A percentile compares a stretch with the other conserved stretches of the same genome.
Evolutionary conservation across 2,329 filamentous ascomycete genomes (phyloP).

Genomic region (Claviceps quebecensis): DNA sequence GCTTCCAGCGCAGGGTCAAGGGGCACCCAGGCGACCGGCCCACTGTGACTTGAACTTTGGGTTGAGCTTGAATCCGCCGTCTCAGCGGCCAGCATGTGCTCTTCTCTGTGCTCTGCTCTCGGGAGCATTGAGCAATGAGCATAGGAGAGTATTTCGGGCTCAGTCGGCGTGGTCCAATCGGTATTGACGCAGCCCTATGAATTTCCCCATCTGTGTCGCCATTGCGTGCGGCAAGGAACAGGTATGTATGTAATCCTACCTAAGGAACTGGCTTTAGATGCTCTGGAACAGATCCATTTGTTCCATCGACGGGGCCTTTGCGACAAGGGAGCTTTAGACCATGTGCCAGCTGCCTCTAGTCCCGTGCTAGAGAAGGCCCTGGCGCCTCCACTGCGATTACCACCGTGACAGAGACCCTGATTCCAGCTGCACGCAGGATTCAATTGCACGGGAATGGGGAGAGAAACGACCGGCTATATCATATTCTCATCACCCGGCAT

Average conservation of each 20-base stretch:
- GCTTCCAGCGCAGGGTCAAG: background rate
- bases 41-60: background rate
- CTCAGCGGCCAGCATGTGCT: background rate
- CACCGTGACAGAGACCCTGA: background rate
- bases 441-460: background rate
- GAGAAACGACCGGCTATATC: background rate
- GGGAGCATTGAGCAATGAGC: background rate
- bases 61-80: background rate
- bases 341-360: background rate
- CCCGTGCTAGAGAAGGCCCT: background rate
- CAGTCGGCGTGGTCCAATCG: background rate
- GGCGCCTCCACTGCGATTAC: background rate
- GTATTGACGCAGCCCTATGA: background rate
- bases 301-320: background rate
- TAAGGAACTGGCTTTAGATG: background rate
- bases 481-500: background rate
- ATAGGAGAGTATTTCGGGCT: background rate
- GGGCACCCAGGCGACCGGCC: background rate
- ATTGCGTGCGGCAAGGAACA: background rate
- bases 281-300: background rate
- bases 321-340: background rate
- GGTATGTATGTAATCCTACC: background rate
- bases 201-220: background rate
- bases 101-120: background rate
- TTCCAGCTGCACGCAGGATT: background rate